Percentiles rank a stretch among this genome's conserved stretches.
phyloP scores from a whole-genome alignment of 2,329 filamentous ascomycete genomes.

The Botrytis elliptica region DNA sequence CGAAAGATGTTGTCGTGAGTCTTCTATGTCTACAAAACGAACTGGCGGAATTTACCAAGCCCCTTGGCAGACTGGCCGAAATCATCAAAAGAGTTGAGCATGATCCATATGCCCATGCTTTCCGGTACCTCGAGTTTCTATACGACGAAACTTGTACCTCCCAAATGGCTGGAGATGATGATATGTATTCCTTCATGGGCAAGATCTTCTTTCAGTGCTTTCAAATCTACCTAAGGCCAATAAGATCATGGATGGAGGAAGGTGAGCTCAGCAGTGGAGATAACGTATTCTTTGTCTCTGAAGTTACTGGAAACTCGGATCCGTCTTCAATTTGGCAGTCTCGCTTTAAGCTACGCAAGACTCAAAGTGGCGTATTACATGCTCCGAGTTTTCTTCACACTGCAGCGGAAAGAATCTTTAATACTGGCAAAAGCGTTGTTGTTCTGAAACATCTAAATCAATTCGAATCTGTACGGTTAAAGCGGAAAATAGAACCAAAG shows the following conservation, averaged over 20 bases:
- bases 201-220: slow-evolving; percentile 78
- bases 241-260: slow-evolving; percentile 80
- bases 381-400: slow-evolving; percentile 74
- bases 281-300: slow-evolving; percentile 72
- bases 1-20: slow-evolving; percentile 60
- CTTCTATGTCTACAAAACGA: slow-evolving; percentile 61
- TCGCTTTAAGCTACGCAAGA: slow-evolving; percentile 66
- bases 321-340: slow-evolving; percentile 71
- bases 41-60: slow-evolving; percentile 51
- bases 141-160: slow-evolving; percentile 68
- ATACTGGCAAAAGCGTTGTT: slow-evolving; percentile 82
- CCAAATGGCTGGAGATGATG: slow-evolving; percentile 66
- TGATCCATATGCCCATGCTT: slow-evolving; percentile 45
- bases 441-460: slow-evolving; percentile 73
- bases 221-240: slow-evolving; percentile 75
- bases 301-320: slow-evolving; percentile 55
- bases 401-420: slow-evolving; percentile 72
- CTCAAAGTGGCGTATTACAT: slow-evolving; percentile 58
- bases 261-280: slow-evolving; percentile 67
- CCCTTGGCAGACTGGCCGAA: slow-evolving; percentile 59
- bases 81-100: slow-evolving; percentile 59
- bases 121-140: slow-evolving; percentile 75
- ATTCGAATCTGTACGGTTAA: slow-evolving; percentile 42
- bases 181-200: slow-evolving; percentile 62
- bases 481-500: slow-evolving; percentile 43